Percentiles rank a stretch among this genome's conserved stretches.
Evolutionary conservation across 2,329 filamentous ascomycete genomes (phyloP).

Genomic region (Endothia cerciana): DNA sequence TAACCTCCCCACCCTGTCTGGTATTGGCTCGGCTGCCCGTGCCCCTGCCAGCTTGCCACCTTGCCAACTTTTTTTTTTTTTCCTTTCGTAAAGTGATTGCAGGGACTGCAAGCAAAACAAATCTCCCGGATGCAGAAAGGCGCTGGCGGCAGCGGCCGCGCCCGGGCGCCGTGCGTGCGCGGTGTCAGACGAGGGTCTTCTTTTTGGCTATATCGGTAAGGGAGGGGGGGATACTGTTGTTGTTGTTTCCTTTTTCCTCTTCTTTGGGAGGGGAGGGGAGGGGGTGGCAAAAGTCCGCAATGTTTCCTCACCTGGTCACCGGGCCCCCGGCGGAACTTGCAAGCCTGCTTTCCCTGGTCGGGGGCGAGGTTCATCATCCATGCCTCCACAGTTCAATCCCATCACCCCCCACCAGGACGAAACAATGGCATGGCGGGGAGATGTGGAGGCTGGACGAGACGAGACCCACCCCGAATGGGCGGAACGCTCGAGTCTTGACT

Average conservation of each 20-base stretch:
- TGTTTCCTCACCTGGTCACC: too few species aligned
- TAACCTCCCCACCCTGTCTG: slow-evolving; percentile 7
- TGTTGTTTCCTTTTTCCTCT: too few species aligned
- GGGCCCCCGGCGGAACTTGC: background rate
- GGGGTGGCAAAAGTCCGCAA: background rate
- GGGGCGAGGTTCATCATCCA: background rate
- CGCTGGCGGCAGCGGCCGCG: slow-evolving; percentile 10
- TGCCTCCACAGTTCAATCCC: slow-evolving; percentile 1
- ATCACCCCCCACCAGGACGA: background rate
- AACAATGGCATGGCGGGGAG: slow-evolving; percentile 12
- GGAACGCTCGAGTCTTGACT: background rate
- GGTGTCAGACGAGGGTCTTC: background rate
- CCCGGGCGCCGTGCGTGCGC: background rate
- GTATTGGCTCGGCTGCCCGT: background rate
- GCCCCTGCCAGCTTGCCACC: too few species aligned
- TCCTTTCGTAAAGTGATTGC: slow-evolving; percentile 2
- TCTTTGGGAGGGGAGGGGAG: background rate
- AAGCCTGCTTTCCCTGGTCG: background rate
- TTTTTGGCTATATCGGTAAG: background rate
- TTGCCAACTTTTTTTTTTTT: too few species aligned
- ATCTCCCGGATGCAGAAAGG: background rate
- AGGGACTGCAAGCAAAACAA: background rate
- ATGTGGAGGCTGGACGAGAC: slow-evolving; percentile 9
- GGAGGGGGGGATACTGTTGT: background rate
- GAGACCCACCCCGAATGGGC: slow-evolving; percentile 4